Percentiles rank a stretch among this genome's conserved stretches.
phyloP scores from a whole-genome alignment of 257 asterid genomes.

The Lycium ferocissimum region DNA sequence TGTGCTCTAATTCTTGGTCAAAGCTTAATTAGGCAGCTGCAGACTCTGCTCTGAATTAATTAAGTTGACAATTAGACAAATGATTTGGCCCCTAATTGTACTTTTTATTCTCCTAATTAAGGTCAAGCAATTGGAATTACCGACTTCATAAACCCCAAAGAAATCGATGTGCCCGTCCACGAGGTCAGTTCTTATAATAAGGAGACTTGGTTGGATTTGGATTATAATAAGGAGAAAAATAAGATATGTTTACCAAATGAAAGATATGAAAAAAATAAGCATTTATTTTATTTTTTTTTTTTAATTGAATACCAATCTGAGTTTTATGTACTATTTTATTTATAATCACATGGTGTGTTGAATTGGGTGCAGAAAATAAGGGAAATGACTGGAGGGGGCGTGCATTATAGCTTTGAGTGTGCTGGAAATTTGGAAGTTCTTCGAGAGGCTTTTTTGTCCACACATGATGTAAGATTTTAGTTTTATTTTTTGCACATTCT shows the following conservation, averaged over 20 bases:
- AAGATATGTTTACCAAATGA: background rate
- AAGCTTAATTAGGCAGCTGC: background rate
- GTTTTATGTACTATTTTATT: background rate
- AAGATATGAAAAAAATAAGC: too few relatives aligned
- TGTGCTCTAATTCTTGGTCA: background rate
- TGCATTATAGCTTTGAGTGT: slow-evolving; percentile 86
- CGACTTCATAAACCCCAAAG: slow-evolving; percentile 76
- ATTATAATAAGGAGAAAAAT: background rate
- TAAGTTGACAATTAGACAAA: background rate
- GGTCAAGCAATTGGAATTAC: slow-evolving; percentile 87
- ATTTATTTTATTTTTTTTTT: too few relatives aligned
- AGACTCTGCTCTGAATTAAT: background rate
- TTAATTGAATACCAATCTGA: too few relatives aligned
- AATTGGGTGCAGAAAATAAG: slow-evolving; percentile 64
- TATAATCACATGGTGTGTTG: background rate
- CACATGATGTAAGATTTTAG: slow-evolving; percentile 65
- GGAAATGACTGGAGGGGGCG: slow-evolving; percentile 87
- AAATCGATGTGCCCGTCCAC: slow-evolving; percentile 67
- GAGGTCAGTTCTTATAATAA: slow-evolving; percentile 50
- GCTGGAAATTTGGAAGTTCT: slow-evolving; percentile 88
- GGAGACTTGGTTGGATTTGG: too few relatives aligned
- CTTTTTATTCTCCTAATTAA: slow-evolving; percentile 26
- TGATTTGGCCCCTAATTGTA: background rate
- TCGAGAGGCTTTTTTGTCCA: slow-evolving; percentile 86
- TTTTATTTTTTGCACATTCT: background rate